phyloP scores from a whole-genome alignment of 306 rosid species.

The Trifolium fragiferum region DNA sequence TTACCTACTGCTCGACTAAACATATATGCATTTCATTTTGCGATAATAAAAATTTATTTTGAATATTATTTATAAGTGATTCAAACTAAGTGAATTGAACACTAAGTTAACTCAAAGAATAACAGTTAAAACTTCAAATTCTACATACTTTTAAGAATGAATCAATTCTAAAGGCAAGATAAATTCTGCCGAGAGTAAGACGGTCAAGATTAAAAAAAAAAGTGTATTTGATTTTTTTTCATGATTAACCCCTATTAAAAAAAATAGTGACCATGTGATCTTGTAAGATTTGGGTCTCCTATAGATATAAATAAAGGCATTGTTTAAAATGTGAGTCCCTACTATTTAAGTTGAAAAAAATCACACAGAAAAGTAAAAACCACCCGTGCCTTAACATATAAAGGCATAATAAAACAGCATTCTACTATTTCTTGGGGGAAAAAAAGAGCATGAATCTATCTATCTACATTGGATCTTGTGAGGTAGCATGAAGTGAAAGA shows the following conservation, averaged over 20 bases:
- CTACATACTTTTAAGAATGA: too few species aligned
- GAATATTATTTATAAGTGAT: too few species aligned
- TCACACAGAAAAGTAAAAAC: constrained; percentile 21
- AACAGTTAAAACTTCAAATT: too few species aligned
- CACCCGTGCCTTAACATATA: constrained; percentile 38
- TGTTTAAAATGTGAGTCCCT: constrained; percentile 15
- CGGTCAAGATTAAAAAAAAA: too few species aligned
- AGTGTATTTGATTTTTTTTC: background rate
- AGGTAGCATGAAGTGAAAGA: constrained; percentile 43
- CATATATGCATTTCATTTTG: too few species aligned
- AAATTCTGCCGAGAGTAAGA: too few species aligned
- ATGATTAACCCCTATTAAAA: background rate
- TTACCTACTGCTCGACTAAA: too few species aligned
- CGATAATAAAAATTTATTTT: too few species aligned
- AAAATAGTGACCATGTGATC: background rate
- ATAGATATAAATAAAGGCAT: constrained; percentile 1
- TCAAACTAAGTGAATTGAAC: too few species aligned
- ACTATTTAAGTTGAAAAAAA: constrained; percentile 30
- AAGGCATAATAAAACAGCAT: constrained; percentile 33
- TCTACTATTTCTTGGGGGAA: constrained; percentile 4
- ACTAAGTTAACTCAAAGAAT: too few species aligned
- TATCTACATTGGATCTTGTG: constrained; percentile 49
- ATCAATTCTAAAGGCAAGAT: too few species aligned
- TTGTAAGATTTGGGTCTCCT: constrained; percentile 34
- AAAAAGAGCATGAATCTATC: constrained; percentile 21